Evolutionary conservation across 495 filamentous ascomycete species (phyloP).

Genomic region (Elaphomyces granulatus): DNA sequence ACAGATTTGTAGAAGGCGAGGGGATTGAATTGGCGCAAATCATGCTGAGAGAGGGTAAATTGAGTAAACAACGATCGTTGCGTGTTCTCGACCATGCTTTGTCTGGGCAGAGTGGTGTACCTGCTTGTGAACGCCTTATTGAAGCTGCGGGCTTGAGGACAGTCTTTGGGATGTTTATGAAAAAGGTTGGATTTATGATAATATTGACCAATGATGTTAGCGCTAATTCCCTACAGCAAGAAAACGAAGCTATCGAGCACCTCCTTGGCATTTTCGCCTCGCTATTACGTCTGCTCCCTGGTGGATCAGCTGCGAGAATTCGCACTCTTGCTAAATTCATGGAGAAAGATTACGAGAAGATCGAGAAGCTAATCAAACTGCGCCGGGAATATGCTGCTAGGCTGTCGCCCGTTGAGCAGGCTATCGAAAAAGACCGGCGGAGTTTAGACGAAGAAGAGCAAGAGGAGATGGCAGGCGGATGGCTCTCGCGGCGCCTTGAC

Average conservation of each 20-base stretch:
- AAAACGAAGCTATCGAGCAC: conserved; percentile 60
- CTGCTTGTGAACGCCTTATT: conserved; percentile 61
- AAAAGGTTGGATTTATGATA: conserved; percentile 36
- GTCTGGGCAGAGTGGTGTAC: conserved; percentile 35
- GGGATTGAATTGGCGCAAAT: conserved; percentile 83
- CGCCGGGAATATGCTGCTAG: conserved; percentile 56
- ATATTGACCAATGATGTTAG: conserved; percentile 6
- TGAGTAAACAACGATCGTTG: conserved; percentile 62
- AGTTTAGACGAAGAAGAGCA: conserved; percentile 37
- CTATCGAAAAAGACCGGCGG: conserved; percentile 45
- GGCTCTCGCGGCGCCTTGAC: conserved; percentile 72
- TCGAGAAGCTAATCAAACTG: conserved; percentile 50
- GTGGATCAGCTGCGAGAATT: conserved; percentile 64
- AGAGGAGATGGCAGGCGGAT: conserved; percentile 57
- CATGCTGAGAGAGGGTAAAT: conserved; percentile 73
- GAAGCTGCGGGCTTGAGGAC: conserved; percentile 77
- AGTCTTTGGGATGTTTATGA: conserved; percentile 81
- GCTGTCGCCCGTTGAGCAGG: conserved; percentile 48
- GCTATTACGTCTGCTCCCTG: conserved; percentile 65
- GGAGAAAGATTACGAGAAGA: conserved; percentile 85
- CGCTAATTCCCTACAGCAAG: conserved; percentile 32
- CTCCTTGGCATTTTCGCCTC: conserved; percentile 80
- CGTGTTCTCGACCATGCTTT: conserved; percentile 75
- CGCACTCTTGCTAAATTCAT: conserved; percentile 87
- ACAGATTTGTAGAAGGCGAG: conserved; percentile 76